Evolutionary conservation across 2,329 filamentous ascomycete species (phyloP).

Genomic region (Rasamsonia emersonii): DNA sequence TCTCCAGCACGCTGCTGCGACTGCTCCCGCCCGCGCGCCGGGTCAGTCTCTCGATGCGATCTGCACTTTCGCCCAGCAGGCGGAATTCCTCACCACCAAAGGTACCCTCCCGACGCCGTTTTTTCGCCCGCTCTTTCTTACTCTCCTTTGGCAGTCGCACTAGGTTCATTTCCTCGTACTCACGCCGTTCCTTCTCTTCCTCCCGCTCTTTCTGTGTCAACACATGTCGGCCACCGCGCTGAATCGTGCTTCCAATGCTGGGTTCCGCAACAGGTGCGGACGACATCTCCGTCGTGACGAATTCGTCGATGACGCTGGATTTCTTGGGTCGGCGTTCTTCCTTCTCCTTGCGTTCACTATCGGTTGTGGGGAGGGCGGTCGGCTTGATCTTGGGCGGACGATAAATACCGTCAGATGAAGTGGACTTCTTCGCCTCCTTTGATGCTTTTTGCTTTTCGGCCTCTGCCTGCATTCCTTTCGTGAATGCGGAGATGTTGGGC

Average conservation of each 20-base stretch:
- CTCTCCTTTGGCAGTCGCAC: constrained; percentile 73
- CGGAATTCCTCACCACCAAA: constrained; percentile 96
- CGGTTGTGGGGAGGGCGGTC: constrained; percentile 65
- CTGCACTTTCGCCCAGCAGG: constrained; percentile 71
- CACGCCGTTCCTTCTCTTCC: constrained; percentile 66
- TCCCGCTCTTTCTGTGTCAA: constrained; percentile 70
- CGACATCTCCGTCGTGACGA: constrained; percentile 76
- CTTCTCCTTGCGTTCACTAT: constrained; percentile 45
- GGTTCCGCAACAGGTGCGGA: constrained; percentile 73
- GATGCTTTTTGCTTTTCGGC: constrained; percentile 15
- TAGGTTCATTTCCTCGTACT: constrained; percentile 92
- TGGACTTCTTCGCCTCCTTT: constrained; percentile 18
- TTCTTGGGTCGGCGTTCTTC: constrained; percentile 55
- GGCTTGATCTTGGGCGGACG: constrained; percentile 81
- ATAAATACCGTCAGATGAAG: constrained; percentile 61
- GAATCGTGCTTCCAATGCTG: constrained; percentile 85
- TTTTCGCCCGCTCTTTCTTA: constrained; percentile 75
- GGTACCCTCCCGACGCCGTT: constrained; percentile 51
- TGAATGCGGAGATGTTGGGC: constrained; percentile 47
- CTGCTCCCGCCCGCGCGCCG: constrained; percentile 51
- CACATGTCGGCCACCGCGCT: constrained; percentile 65
- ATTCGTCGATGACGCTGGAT: constrained; percentile 85
- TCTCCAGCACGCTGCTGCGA: constrained; percentile 56
- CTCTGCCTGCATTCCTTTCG: constrained; percentile 29
- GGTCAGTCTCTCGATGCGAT: constrained; percentile 78